Evolutionary conservation across 345 rosid genomes (phyloP).

Genomic region (Gossypium turneri): DNA sequence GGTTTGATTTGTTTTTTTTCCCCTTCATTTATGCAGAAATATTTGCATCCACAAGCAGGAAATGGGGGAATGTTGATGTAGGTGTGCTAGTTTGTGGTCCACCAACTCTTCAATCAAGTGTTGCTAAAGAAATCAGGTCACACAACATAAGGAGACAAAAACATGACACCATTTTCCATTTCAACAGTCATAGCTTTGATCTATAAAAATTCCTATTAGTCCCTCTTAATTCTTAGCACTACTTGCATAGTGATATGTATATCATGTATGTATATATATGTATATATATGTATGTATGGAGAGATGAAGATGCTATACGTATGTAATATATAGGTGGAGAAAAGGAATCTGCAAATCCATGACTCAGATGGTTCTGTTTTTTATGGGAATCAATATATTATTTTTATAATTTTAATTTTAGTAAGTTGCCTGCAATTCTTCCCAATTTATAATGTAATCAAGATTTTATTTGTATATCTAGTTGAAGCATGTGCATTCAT

Average conservation of each 20-base stretch:
- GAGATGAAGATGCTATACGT: neutral
- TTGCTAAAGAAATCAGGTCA: conserved; percentile 75
- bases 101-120: conserved; percentile 57
- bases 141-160: conserved; percentile 40
- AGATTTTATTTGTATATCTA: no score
- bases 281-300: neutral
- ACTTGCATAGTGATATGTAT: neutral
- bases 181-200: conserved; percentile 6
- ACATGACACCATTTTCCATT: conserved; percentile 39
- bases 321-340: neutral
- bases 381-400: neutral
- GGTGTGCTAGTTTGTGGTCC: conserved; percentile 91
- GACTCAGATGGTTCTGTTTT: neutral
- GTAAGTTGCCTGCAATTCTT: neutral
- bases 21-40: conserved; percentile 45
- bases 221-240: neutral
- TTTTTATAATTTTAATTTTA: neutral
- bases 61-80: conserved; percentile 70
- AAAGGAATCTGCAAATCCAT: neutral
- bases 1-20: neutral
- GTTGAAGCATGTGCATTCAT: no score
- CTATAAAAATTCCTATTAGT: conserved; percentile 8
- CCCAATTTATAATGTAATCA: neutral
- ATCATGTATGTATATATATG: neutral
- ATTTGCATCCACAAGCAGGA: conserved; percentile 40